Percentiles rank a stretch among this genome's conserved stretches.
These are phyloP conservation scores for Chrysoporthe deuterocubensis DNA, from an alignment of 2,329 filamentous ascomycete genomes.

Conservation along the genomic window DNA sequence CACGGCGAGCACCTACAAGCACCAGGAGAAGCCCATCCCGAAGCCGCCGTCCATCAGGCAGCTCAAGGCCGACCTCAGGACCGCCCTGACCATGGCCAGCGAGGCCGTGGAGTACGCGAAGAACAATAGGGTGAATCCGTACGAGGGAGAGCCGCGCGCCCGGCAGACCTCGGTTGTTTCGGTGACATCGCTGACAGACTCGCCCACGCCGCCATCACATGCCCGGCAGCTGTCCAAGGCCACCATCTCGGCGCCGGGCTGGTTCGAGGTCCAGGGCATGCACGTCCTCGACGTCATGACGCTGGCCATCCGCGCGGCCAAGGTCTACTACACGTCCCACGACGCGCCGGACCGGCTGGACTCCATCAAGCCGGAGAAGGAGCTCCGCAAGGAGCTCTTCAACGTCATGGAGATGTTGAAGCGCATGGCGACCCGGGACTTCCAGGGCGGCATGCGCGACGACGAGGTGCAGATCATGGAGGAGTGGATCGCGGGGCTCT, in stretches of 20 bases:
- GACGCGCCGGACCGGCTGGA: conserved; percentile 84
- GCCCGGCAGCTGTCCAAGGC: conserved; percentile 30
- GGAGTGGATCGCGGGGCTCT: conserved; percentile 79
- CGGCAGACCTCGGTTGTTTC: conserved; percentile 28
- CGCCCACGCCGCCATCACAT: conserved; percentile 29
- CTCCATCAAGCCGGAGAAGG: conserved; percentile 83
- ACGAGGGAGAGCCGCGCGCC: conserved; percentile 37
- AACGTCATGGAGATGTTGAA: conserved; percentile 89
- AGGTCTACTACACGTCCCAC: conserved; percentile 94
- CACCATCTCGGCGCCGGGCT: conserved; percentile 59
- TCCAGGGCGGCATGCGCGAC: conserved; percentile 77
- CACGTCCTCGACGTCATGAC: conserved; percentile 92
- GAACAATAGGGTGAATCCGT: conserved; percentile 27
- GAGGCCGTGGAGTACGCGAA: conserved; percentile 67
- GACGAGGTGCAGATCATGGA: conserved; percentile 79
- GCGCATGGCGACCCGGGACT: conserved; percentile 86
- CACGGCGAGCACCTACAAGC: conserved; percentile 93
- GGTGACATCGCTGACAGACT: conserved; percentile 25
- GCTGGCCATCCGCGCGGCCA: conserved; percentile 91
- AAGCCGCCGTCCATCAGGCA: conserved; percentile 83
- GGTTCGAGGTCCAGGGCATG: conserved; percentile 88
- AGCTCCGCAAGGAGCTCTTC: conserved; percentile 82
- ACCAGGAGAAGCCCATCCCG: conserved; percentile 78
- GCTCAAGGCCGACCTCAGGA: conserved; percentile 69
- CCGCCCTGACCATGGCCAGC: conserved; percentile 70